Percentiles rank a stretch among this genome's conserved stretches.
Evolutionary conservation across 495 filamentous ascomycete species (phyloP).

Genomic region (Schizothecium vesticola): DNA sequence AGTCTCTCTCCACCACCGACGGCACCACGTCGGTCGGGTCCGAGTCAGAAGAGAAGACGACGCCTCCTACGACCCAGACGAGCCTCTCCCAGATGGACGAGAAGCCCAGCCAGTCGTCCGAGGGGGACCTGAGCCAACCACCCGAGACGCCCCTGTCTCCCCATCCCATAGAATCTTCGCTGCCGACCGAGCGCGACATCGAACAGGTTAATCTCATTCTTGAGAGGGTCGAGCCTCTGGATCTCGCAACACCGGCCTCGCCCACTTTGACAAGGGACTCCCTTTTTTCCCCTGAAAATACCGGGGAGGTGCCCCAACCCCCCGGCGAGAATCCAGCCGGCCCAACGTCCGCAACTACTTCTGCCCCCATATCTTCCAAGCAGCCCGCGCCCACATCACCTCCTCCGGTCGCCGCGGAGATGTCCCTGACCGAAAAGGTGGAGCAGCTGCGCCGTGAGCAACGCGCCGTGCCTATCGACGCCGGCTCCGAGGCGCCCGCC

Average conservation of each 20-base stretch:
- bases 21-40: slow-evolving; percentile 41
- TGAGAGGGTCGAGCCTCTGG: slow-evolving; percentile 62
- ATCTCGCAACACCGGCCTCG: slow-evolving; percentile 57
- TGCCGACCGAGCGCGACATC: slow-evolving; percentile 13
- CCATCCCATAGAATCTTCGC: slow-evolving; percentile 11
- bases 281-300: slow-evolving; percentile 10
- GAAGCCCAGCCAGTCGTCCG: slow-evolving; percentile 19
- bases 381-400: background rate
- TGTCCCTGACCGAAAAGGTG: slow-evolving; percentile 44
- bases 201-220: slow-evolving; percentile 22
- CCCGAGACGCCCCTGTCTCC: slow-evolving; percentile 24
- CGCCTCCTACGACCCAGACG: slow-evolving; percentile 30
- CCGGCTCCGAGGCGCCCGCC: slow-evolving; percentile 17
- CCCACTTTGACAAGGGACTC: slow-evolving; percentile 14
- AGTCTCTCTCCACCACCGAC: slow-evolving; percentile 62
- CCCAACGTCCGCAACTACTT: background rate
- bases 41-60: slow-evolving; percentile 38
- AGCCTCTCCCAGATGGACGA: slow-evolving; percentile 26
- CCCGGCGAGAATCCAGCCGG: background rate
- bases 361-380: background rate
- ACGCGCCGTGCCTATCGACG: slow-evolving; percentile 26
- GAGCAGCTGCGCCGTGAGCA: slow-evolving; percentile 45
- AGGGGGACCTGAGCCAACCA: slow-evolving; percentile 11
- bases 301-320: background rate
- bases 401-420: slow-evolving; percentile 1